phyloP scores from a whole-genome alignment of 495 filamentous ascomycete genomes.

The Penicillium desertorum region DNA sequence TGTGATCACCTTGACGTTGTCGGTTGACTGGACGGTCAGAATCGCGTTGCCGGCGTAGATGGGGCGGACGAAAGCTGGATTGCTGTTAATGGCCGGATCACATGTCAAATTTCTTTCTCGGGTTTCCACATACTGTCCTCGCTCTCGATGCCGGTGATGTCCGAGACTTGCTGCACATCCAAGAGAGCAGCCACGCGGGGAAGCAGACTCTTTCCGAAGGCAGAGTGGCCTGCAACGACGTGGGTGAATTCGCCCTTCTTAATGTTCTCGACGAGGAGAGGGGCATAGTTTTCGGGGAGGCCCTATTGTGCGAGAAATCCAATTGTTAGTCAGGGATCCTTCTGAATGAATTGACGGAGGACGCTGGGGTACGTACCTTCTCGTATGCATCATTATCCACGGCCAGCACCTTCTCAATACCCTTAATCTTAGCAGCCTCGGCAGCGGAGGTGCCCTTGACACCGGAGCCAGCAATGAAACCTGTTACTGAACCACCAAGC shows the following conservation, averaged over 20 bases:
- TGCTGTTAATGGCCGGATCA: slow-evolving; percentile 23
- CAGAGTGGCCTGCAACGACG: slow-evolving; percentile 84
- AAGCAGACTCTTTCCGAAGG: slow-evolving; percentile 94
- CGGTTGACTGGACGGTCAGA: slow-evolving; percentile 89
- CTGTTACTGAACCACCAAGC: slow-evolving; percentile 81
- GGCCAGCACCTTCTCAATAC: slow-evolving; percentile 84
- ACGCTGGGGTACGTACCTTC: slow-evolving; percentile 55
- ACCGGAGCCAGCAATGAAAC: slow-evolving; percentile 80
- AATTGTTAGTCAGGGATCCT: slow-evolving; percentile 4
- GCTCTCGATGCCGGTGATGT: slow-evolving; percentile 81
- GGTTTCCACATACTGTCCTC: slow-evolving; percentile 66
- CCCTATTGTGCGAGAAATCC: slow-evolving; percentile 52
- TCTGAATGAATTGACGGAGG: slow-evolving; percentile 1
- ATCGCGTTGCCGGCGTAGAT: slow-evolving; percentile 98
- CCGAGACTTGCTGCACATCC: slow-evolving; percentile 89
- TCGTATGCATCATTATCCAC: slow-evolving; percentile 90
- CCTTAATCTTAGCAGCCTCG: slow-evolving; percentile 84
- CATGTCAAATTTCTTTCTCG: slow-evolving; percentile 20
- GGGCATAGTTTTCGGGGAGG: slow-evolving; percentile 92
- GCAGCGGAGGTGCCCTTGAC: slow-evolving; percentile 73
- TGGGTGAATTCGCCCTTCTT: slow-evolving; percentile 92
- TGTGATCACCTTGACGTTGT: slow-evolving; percentile 84
- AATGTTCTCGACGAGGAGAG: slow-evolving; percentile 90
- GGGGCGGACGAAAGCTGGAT: slow-evolving; percentile 80
- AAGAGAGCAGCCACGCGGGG: slow-evolving; percentile 94